Evolutionary conservation across 495 filamentous ascomycete genomes (phyloP), one percentile per base, ranked within the genome.

Genomic region (Trypethelium eluteriae): DNA sequence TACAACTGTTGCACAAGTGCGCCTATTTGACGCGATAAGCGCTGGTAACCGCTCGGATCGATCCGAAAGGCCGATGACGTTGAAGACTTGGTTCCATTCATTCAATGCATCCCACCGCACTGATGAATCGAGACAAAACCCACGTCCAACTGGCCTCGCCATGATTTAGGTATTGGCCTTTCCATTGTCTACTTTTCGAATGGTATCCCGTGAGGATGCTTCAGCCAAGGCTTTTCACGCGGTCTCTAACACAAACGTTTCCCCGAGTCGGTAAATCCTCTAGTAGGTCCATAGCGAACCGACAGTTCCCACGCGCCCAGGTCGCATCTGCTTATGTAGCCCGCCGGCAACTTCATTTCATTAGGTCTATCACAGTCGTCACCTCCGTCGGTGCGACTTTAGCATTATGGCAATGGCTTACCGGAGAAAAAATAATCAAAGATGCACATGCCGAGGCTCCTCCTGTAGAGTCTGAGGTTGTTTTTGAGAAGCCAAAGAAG

Each of bases 401-500:
- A 9, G 67, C 69, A 36, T 64, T 66, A 39, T 71, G 62, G 65
- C 72, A 74, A 66, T 75, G 72, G 72, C 67, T 62, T 65, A 65
- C 62, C 39, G 69, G 66, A 38, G 64, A 66, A 16, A 38, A 38
- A 25, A 38, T 75, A 36, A 67, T 71, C n/a, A 65, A 69, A 16
- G 74, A 74, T 39, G 68, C 79, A 25, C 75, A 82, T 61, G 81
- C 84, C 38, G 84, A 87, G 70, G 76, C 74, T 32, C 73, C 78
- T 10, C 66, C 74, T 46, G 41, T 7, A 3, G 49, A 62, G 38
- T 61, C 67, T 4, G 70, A 71, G 14, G 76, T 87, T 12, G 79
- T 82, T 11, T 85, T 88, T 68, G 88, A 92, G 73, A 81, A 84
- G 74, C 70, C 82, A 4, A 78, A 82, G 62, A 82, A 81, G 63